Evolutionary conservation across 2,329 filamentous ascomycete species (phyloP).

Genomic region (Niveomyces coronatus): DNA sequence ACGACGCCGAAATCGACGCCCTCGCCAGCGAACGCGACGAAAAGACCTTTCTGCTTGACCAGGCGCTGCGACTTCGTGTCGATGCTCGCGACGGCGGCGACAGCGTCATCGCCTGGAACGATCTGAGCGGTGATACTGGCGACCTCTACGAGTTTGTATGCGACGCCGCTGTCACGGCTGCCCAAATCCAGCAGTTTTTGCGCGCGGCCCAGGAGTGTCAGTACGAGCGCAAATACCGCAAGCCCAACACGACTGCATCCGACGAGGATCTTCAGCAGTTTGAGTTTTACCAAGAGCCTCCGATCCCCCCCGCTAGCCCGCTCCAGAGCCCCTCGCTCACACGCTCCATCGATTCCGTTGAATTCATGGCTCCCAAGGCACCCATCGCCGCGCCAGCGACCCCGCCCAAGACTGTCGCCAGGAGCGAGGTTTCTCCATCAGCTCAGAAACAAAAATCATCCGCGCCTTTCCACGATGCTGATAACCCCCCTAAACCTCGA

Average conservation of each 20-base stretch:
- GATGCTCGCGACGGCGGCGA: conserved; percentile 72
- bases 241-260: conserved; percentile 67
- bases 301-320: conserved; percentile 54
- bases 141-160: conserved; percentile 99
- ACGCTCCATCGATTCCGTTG: conserved; percentile 45
- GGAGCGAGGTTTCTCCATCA: conserved; percentile 28
- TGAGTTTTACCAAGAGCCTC: conserved; percentile 57
- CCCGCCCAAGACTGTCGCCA: conserved; percentile 36
- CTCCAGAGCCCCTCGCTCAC: conserved; percentile 47
- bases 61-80: conserved; percentile 76
- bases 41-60: conserved; percentile 93
- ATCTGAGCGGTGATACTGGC: conserved; percentile 83
- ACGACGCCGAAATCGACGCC: conserved; percentile 67
- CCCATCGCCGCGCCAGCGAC: conserved; percentile 18
- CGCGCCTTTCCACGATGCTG: conserved; percentile 12
- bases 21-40: conserved; percentile 80
- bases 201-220: conserved; percentile 83
- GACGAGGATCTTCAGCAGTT: conserved; percentile 75
- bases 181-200: conserved; percentile 71
- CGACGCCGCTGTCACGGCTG: conserved; percentile 58
- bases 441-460: conserved; percentile 22
- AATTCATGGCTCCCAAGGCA: conserved; percentile 41
- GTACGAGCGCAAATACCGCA: conserved; percentile 91
- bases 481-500: conserved; percentile 50
- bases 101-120: conserved; percentile 86